These are phyloP conservation scores for Pueraria montana DNA, from an alignment of 306 rosid genomes.

Conservation along the genomic window DNA sequence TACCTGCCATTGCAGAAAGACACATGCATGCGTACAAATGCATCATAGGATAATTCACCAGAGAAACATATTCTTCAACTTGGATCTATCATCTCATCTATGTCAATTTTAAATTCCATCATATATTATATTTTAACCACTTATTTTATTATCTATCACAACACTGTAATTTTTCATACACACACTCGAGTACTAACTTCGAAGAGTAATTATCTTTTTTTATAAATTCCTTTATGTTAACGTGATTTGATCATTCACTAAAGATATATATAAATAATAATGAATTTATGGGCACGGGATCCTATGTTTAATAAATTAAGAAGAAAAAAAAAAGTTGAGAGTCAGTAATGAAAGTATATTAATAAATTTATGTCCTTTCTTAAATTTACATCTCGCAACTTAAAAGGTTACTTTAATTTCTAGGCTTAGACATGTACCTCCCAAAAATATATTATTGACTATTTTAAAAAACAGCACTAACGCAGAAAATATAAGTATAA, in stretches of 20 bases:
- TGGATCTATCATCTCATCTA: no score
- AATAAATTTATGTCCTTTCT: background rate
- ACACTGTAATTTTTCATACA: no score
- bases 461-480: no score
- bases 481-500: no score
- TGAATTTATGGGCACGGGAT: background rate
- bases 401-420: background rate
- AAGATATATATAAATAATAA: background rate
- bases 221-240: background rate
- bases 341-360: background rate
- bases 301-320: background rate
- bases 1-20: slow-evolving; percentile 42
- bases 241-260: background rate
- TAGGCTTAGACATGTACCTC: background rate
- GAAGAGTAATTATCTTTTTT: background rate
- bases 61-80: no score
- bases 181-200: no score
- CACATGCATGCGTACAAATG: slow-evolving; percentile 56
- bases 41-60: slow-evolving; percentile 32
- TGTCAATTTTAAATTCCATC: background rate
- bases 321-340: background rate
- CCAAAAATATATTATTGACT: background rate
- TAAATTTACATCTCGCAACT: background rate
- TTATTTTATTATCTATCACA: no score
- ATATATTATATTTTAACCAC: no score